A percentile compares a stretch with the other conserved stretches of the same genome.
phyloP scores from a whole-genome alignment of 2,329 filamentous ascomycete species.

The Thermoascus crustaceus region DNA sequence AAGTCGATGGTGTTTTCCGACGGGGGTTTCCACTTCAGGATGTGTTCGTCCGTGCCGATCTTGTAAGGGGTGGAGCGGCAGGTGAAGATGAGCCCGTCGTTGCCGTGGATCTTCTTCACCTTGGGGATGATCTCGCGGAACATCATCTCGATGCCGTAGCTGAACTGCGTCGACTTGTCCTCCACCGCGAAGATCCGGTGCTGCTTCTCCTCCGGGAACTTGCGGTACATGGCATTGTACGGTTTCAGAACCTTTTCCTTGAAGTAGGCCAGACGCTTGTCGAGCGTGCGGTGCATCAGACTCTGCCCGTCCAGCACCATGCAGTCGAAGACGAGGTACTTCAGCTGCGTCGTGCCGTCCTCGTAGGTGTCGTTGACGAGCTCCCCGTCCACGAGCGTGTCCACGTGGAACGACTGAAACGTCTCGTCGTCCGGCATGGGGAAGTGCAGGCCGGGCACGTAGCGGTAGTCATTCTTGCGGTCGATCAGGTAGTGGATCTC shows the following conservation, averaged over 20 bases:
- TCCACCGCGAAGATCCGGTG: constrained; percentile 73
- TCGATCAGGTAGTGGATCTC: constrained; percentile 91
- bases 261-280: constrained; percentile 85
- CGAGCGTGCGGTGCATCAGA: constrained; percentile 69
- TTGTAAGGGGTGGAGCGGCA: constrained; percentile 79
- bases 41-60: constrained; percentile 84
- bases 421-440: constrained; percentile 59
- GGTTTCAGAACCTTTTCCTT: constrained; percentile 69
- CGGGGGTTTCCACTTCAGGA: constrained; percentile 96
- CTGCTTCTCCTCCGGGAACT: constrained; percentile 61
- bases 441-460: constrained; percentile 70
- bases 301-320: constrained; percentile 69
- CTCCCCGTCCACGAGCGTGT: constrained; percentile 86
- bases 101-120: constrained; percentile 68
- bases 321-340: constrained; percentile 90
- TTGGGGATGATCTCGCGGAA: constrained; percentile 77
- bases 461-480: constrained; percentile 96
- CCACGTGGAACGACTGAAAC: constrained; percentile 59
- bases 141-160: constrained; percentile 86
- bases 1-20: constrained; percentile 95
- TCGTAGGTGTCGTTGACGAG: constrained; percentile 74
- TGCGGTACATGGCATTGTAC: constrained; percentile 64
- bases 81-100: constrained; percentile 97
- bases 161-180: constrained; percentile 82
- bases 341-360: constrained; percentile 60